These are phyloP conservation scores for Ceratonia siliqua DNA, from an alignment of 306 rosid genomes.

Conservation along the genomic window DNA sequence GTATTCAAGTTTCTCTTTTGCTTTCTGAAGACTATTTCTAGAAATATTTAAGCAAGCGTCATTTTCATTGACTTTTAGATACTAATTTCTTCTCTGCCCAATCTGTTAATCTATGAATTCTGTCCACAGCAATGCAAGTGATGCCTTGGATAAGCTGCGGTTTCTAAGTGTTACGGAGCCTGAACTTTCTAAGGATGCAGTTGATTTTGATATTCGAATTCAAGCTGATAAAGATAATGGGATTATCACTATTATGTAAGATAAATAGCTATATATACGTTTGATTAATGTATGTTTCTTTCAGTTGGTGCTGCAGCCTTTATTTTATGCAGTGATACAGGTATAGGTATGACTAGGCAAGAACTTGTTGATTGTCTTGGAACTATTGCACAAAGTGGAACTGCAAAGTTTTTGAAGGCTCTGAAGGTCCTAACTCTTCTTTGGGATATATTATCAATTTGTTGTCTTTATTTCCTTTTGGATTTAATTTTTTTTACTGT, in stretches of 20 bases:
- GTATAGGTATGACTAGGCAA: conserved; percentile 91
- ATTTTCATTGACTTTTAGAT: not conserved
- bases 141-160: conserved; percentile 96
- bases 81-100: not conserved
- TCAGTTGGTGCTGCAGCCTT: conserved; percentile 18
- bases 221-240: conserved; percentile 88
- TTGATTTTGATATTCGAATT: conserved; percentile 82
- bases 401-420: conserved; percentile 90
- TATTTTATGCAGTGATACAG: conserved; percentile 71
- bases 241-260: conserved; percentile 73
- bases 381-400: conserved; percentile 99
- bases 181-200: conserved; percentile 69
- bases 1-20: not conserved
- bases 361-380: conserved; percentile 97
- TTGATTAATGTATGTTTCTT: not conserved
- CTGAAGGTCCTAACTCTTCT: conserved; percentile 58
- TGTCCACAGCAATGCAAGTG: conserved; percentile 86
- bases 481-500: conserved; percentile 8
- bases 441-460: conserved; percentile 1
- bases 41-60: not conserved
- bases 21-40: not conserved
- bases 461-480: conserved; percentile 18
- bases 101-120: conserved; percentile 16
- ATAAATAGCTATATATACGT: not conserved
- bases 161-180: conserved; percentile 86